Conservation (phyloP, 495 filamentous ascomycete species). For the Penicillium cosmopolitanum region DNA sequence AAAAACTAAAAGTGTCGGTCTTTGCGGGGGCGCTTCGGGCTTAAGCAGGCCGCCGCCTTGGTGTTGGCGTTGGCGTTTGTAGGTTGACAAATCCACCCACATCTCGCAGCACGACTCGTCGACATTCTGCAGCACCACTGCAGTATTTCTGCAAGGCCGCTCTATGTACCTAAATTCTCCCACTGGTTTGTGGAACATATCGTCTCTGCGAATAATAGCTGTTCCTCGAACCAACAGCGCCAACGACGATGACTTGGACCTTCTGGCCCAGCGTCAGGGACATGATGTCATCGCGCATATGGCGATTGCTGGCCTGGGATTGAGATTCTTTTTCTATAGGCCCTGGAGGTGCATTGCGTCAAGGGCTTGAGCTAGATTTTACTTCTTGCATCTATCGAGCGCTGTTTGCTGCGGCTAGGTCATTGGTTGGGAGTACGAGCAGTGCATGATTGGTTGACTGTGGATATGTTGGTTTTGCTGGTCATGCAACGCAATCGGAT, state of each 20-base stretch:
- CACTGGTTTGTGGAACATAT: neutral
- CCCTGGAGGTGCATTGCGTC: neutral
- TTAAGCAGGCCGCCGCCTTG: neutral
- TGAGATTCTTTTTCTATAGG: neutral
- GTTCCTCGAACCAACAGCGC: constrained; percentile 14
- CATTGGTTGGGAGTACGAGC: neutral
- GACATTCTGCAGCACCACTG: neutral
- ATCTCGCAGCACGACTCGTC: neutral
- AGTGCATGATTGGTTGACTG: neutral
- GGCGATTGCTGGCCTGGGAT: neutral
- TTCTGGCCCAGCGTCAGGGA: neutral
- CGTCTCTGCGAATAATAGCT: neutral
- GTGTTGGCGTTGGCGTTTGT: neutral
- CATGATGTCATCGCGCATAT: constrained; percentile 16
- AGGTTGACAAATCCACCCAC: neutral
- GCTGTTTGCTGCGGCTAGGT: neutral
- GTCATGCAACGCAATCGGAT: constrained; percentile 5
- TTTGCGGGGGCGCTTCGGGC: neutral
- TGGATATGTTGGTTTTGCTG: constrained; percentile 9
- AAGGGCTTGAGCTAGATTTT: constrained; percentile 7
- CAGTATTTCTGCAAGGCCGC: neutral
- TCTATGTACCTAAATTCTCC: constrained; percentile 3
- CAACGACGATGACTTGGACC: neutral
- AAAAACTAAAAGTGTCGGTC: neutral
- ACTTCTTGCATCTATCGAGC: neutral